phyloP scores from a whole-genome alignment of 768 basidiomycete species.

The Trametes punicea region DNA sequence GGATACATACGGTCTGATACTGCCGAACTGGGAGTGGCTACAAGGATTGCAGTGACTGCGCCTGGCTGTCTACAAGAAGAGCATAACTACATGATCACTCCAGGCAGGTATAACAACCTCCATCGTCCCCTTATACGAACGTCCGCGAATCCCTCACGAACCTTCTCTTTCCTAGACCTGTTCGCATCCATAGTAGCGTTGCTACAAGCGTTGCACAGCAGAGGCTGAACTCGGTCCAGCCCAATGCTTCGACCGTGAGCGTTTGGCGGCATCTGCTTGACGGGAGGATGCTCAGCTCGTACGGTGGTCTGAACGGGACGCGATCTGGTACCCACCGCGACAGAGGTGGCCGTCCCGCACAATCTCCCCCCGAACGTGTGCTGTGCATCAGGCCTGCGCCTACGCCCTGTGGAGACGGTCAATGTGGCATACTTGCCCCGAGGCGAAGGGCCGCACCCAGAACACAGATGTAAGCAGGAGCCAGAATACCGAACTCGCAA shows the following conservation, averaged over 20 bases:
- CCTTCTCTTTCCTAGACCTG: slow-evolving; percentile 33
- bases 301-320: slow-evolving; percentile 2
- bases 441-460: slow-evolving; percentile 50
- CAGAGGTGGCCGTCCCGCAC: slow-evolving; percentile 48
- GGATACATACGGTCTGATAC: no score
- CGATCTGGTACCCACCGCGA: slow-evolving; percentile 42
- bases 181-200: slow-evolving; percentile 52
- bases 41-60: no score
- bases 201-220: slow-evolving; percentile 52
- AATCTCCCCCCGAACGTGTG: slow-evolving; percentile 58
- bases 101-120: no score
- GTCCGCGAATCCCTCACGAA: slow-evolving; percentile 43
- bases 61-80: no score
- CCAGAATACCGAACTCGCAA: slow-evolving; percentile 78
- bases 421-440: not conserved
- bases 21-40: no score
- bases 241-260: slow-evolving; percentile 69
- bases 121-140: slow-evolving; percentile 29
- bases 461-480: slow-evolving; percentile 57
- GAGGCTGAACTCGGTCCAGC: slow-evolving; percentile 72
- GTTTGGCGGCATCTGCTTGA: slow-evolving; percentile 60
- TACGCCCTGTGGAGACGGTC: slow-evolving; percentile 45
- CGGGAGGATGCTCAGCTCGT: slow-evolving; percentile 6
- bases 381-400: slow-evolving; percentile 66
- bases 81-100: no score